Evolutionary conservation across 2,329 filamentous ascomycete genomes (phyloP).

Genomic region (Penicillium sp.): DNA sequence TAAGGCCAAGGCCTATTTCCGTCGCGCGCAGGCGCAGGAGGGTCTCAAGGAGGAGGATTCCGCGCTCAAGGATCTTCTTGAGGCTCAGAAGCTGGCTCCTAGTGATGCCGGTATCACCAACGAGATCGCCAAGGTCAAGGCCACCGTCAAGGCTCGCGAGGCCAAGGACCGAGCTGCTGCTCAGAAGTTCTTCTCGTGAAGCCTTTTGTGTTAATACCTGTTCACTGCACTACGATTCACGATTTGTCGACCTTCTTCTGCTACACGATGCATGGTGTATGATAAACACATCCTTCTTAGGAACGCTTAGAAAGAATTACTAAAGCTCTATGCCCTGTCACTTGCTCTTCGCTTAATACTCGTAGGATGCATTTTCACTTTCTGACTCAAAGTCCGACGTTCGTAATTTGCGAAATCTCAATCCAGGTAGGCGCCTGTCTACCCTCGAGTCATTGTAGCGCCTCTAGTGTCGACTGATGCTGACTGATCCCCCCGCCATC

Average conservation of each 20-base stretch:
- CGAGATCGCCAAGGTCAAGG: constrained; percentile 77
- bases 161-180: constrained; percentile 91
- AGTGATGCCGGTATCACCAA: constrained; percentile 70
- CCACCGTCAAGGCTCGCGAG: constrained; percentile 66
- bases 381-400: not conserved
- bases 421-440: not conserved
- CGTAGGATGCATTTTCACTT: not conserved
- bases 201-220: not conserved
- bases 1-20: constrained; percentile 84
- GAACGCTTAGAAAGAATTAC: constrained; percentile 12
- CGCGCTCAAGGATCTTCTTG: constrained; percentile 70
- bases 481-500: too few relatives aligned
- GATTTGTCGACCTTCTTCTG: constrained; percentile 12
- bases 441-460: not conserved
- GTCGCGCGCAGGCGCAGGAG: constrained; percentile 72
- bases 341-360: not conserved
- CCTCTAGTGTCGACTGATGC: too few relatives aligned
- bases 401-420: not conserved
- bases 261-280: constrained; percentile 25
- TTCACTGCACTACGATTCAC: constrained; percentile 25
- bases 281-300: constrained; percentile 11
- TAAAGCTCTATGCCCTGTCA: not conserved
- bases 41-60: constrained; percentile 80
- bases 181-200: constrained; percentile 78
- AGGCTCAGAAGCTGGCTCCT: constrained; percentile 72